Percentiles rank a stretch among this genome's conserved stretches.
phyloP scores from a whole-genome alignment of 345 rosid species.

The Linum lewisii region DNA sequence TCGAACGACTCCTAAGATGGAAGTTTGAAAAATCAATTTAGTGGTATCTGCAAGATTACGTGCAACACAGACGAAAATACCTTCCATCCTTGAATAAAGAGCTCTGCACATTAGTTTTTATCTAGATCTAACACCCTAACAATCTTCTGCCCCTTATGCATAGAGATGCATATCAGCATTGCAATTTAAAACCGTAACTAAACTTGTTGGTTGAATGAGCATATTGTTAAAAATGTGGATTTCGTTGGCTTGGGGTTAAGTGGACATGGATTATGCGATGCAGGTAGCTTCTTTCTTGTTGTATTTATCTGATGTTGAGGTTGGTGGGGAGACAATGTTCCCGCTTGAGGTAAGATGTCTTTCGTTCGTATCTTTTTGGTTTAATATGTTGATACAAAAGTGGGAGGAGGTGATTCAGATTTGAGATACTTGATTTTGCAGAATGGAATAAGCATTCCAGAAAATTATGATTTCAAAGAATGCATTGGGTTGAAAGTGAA shows the following conservation, averaged over 20 bases:
- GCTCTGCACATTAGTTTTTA: too few relatives aligned
- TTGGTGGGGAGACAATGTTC: constrained; percentile 67
- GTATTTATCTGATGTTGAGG: constrained; percentile 53
- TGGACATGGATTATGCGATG: not conserved
- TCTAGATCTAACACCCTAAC: too few relatives aligned
- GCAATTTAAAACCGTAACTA: too few relatives aligned
- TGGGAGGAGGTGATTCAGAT: not conserved
- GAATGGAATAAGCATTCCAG: constrained; percentile 35
- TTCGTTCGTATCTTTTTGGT: not conserved
- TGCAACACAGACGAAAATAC: too few relatives aligned
- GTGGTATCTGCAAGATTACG: too few relatives aligned
- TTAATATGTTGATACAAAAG: not conserved
- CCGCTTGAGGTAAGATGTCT: constrained; percentile 48
- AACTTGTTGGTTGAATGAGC: not conserved
- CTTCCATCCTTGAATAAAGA: too few relatives aligned
- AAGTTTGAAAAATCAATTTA: too few relatives aligned
- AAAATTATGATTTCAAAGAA: constrained; percentile 33
- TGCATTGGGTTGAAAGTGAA: constrained; percentile 53
- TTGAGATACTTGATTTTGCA: constrained; percentile 22
- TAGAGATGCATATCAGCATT: too few relatives aligned
- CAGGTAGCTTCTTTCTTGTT: constrained; percentile 57
- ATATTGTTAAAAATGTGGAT: not conserved
- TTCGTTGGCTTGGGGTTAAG: not conserved
- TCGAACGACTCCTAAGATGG: too few relatives aligned
- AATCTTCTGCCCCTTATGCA: too few relatives aligned